Percentiles rank a stretch among this genome's conserved stretches.
phyloP scores from a whole-genome alignment of 306 rosid genomes.

The Dryas octopetala region DNA sequence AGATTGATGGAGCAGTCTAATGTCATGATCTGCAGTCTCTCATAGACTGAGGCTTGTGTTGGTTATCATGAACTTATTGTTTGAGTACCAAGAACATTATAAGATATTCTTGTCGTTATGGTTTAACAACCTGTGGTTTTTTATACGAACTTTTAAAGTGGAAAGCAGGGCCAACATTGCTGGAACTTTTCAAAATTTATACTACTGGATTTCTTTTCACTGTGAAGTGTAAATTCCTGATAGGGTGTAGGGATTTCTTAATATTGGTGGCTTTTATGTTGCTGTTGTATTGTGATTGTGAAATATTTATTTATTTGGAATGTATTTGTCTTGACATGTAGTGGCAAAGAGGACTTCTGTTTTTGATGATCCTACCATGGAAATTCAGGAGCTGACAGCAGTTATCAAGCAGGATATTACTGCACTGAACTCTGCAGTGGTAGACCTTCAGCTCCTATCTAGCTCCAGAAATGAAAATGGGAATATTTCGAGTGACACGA shows the following conservation, averaged over 20 bases:
- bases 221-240: neutral
- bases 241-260: no score
- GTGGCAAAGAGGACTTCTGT: slow-evolving; percentile 97
- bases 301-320: slow-evolving; percentile 2
- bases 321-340: slow-evolving; percentile 27
- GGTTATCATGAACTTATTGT: neutral
- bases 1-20: no score
- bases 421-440: slow-evolving; percentile 89
- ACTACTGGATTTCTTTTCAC: neutral
- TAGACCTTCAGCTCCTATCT: slow-evolving; percentile 74
- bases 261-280: neutral
- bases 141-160: neutral
- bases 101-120: neutral
- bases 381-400: slow-evolving; percentile 87
- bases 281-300: neutral
- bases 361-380: slow-evolving; percentile 88
- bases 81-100: neutral
- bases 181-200: no score
- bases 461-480: slow-evolving; percentile 70
- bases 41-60: neutral
- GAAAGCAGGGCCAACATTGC: neutral
- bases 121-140: neutral
- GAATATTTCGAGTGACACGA: slow-evolving; percentile 74
- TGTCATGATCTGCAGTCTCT: no score
- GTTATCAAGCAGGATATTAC: slow-evolving; percentile 94